Base-by-base conservation (phyloP, 192 early-diverging fungal species). In the Hyaloraphidium curvatum region DNA sequence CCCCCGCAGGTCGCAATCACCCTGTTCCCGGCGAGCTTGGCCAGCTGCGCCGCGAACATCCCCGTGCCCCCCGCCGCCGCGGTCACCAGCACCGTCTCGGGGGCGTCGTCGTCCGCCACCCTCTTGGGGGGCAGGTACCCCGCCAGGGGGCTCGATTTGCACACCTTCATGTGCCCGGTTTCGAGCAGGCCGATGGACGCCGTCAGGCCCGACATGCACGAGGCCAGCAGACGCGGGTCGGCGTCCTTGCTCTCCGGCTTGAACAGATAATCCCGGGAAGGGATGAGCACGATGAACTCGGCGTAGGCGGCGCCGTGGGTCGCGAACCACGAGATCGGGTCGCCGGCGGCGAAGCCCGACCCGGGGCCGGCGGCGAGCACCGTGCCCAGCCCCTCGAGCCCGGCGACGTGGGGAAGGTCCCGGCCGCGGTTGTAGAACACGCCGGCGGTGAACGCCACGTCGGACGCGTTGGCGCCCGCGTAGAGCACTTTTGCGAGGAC, bases 21-120 rank as follows among this genome's bases (percentile, higher is more conserved):
- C 13, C 61, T 56, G 59, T 70, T 67, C n/a, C 74, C 74, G 4
- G 75, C 71, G 27, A 59, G 33, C 58, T 77, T 77, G 22, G 75
- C 75, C 14, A 77, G 54, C 63, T 77, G 75, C 14, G 74, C 75
- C 11, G 75, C 75, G 31, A 77, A 67, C 55, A 74, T 71, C 29
- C 75, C 75, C 23, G 75, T 65, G 30, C 71, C 75, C n/a, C 75
- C 75, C 30, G 69, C 69, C 31, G 75, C 75, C 39, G 71, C 75
- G 14, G 75, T 77, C 3, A 77, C 63, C 28, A 77, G 58, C 11
- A 77, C 67, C 28, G 67, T 71, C 54, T 77, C 75, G n/a, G n/a
- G n/a, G n/a, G n/a, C n/a, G n/a, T n/a, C n/a, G n/a, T n/a, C n/a
- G 7, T 5, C 43, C 14, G 43, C n/a, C n/a, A n/a, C n/a, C n/a